A percentile compares a stretch with the other conserved stretches of the same genome.
Conservation (phyloP, 106 monocot species). For the Phalaenopsis equestris region DNA sequence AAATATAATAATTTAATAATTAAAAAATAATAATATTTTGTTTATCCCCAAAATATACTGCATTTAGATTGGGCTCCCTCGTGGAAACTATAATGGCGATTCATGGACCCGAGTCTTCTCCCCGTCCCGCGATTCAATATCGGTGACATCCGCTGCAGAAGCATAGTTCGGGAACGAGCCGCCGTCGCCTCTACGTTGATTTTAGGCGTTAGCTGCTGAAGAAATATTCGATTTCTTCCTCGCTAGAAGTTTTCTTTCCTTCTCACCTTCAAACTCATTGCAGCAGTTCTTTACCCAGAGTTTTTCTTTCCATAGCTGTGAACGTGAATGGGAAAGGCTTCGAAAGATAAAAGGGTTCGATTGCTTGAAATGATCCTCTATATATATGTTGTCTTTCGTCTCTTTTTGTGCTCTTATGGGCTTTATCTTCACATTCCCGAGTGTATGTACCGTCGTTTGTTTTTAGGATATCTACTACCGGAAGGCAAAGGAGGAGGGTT, state of each 20-base stretch:
- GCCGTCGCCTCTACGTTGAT: neutral
- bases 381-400: neutral
- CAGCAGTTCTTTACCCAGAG: neutral
- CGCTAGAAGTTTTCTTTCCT: neutral
- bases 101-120: too few species aligned
- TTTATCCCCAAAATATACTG: too few species aligned
- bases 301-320: neutral
- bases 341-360: conserved; percentile 77
- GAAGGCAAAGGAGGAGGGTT: conserved; percentile 94
- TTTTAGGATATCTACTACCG: conserved; percentile 89
- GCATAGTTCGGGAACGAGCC: neutral
- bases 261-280: neutral
- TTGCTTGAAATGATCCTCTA: neutral
- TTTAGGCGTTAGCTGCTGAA: neutral
- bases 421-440: neutral
- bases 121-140: too few species aligned
- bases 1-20: too few species aligned
- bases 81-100: too few species aligned
- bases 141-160: neutral
- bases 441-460: neutral
- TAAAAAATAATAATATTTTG: too few species aligned
- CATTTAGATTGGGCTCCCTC: too few species aligned
- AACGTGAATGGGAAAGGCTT: conserved; percentile 65
- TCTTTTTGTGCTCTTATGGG: neutral
- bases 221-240: neutral